Conservation (phyloP, 2,329 filamentous ascomycete species). For the Ceratocystis harringtonii region DNA sequence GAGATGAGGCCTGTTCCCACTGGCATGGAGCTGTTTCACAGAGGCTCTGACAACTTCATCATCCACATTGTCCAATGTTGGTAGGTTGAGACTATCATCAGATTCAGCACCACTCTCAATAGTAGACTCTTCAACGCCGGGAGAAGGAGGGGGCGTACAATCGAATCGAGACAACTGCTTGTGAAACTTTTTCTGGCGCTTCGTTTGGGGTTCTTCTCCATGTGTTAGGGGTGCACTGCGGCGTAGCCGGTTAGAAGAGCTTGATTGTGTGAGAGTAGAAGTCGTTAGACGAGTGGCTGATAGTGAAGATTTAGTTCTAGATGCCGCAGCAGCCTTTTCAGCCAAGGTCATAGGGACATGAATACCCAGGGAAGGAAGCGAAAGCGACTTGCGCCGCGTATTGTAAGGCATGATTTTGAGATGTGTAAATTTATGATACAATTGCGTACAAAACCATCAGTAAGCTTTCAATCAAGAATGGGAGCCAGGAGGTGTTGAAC, state of each 20-base stretch:
- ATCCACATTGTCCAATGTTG: slow-evolving; percentile 66
- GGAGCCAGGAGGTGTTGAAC: not conserved
- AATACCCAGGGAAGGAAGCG: slow-evolving; percentile 82
- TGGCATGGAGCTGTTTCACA: slow-evolving; percentile 74
- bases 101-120: slow-evolving; percentile 82
- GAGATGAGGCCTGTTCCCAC: slow-evolving; percentile 80
- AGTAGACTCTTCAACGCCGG: slow-evolving; percentile 36
- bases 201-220: slow-evolving; percentile 33
- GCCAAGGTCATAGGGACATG: slow-evolving; percentile 58
- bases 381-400: slow-evolving; percentile 90
- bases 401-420: slow-evolving; percentile 65
- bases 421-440: slow-evolving; percentile 9
- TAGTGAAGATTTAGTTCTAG: not conserved
- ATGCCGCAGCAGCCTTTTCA: slow-evolving; percentile 38
- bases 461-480: not conserved
- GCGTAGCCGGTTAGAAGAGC: slow-evolving; percentile 21
- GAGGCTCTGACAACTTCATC: slow-evolving; percentile 92
- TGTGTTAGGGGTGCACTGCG: slow-evolving; percentile 15
- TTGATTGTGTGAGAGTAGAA: slow-evolving; percentile 21
- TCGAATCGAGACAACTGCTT: slow-evolving; percentile 32
- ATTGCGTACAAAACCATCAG: slow-evolving; percentile 17
- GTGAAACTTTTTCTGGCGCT: slow-evolving; percentile 42
- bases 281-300: slow-evolving; percentile 4
- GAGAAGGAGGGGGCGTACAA: slow-evolving; percentile 49
- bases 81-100: slow-evolving; percentile 64